A percentile compares a stretch with the other conserved stretches of the same genome.
Conservation (phyloP, 1,139 yeast species). For the Pneumocystis canis region DNA sequence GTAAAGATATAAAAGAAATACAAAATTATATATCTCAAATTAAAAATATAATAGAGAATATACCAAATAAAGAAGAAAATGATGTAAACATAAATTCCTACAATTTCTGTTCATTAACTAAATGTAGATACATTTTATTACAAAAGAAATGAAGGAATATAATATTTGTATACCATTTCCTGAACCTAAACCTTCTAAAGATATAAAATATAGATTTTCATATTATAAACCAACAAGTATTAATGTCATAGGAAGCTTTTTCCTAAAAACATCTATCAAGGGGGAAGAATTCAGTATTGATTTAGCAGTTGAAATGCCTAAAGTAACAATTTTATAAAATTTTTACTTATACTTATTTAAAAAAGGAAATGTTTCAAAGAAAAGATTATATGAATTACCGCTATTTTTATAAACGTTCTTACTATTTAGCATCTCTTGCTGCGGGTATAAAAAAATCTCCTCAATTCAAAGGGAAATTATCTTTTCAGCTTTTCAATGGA, state of each 20-base stretch:
- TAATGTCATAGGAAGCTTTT: conserved; percentile 77
- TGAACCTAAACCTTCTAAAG: conserved; percentile 65
- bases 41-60: conserved; percentile 49
- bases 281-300: conserved; percentile 55
- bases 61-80: conserved; percentile 41
- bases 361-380: conserved; percentile 45
- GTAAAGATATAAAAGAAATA: conserved; percentile 46
- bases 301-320: conserved; percentile 70
- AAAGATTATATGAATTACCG: conserved; percentile 86
- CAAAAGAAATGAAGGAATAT: conserved; percentile 32
- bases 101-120: not conserved
- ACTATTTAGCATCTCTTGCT: conserved; percentile 65
- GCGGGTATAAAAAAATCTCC: conserved; percentile 29
- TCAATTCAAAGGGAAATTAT: conserved; percentile 24
- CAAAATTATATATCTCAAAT: conserved; percentile 68
- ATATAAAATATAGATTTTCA: conserved; percentile 53
- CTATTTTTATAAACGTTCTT: conserved; percentile 78
- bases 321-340: conserved; percentile 11
- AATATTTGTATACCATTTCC: conserved; percentile 66
- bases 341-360: not conserved
- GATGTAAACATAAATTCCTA: not conserved
- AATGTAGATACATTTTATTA: conserved; percentile 40
- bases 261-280: conserved; percentile 64
- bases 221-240: conserved; percentile 62
- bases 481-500: conserved; percentile 3